phyloP scores from a whole-genome alignment of 768 basidiomycete genomes.

The Lactarius hatsudake region DNA sequence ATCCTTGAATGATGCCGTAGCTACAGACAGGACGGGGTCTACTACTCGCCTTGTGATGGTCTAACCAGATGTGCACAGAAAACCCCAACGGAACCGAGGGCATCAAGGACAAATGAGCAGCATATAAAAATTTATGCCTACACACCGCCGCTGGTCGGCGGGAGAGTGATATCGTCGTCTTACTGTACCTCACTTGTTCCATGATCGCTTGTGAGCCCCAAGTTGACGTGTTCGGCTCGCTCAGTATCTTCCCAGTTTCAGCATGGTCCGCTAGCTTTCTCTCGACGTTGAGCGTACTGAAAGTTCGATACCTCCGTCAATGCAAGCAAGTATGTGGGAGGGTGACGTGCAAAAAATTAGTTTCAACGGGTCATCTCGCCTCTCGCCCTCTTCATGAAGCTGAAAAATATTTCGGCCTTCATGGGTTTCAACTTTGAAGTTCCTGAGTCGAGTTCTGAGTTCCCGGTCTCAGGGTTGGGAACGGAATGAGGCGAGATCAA shows the following conservation, averaged over 20 bases:
- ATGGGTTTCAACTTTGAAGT: background rate
- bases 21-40: background rate
- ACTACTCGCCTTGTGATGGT: background rate
- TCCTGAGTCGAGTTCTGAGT: background rate
- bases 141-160: constrained; percentile 26
- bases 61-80: background rate
- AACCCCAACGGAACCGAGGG: constrained; percentile 30
- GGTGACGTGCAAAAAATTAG: background rate
- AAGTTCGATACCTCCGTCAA: background rate
- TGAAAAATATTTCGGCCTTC: background rate
- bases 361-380: background rate
- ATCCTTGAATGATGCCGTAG: constrained; percentile 14
- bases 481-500: background rate
- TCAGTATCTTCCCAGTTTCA: background rate
- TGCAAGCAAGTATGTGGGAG: background rate
- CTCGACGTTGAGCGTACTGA: background rate
- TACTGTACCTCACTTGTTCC: background rate
- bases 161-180: constrained; percentile 17
- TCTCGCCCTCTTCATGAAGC: background rate
- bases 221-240: background rate
- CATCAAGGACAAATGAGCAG: constrained; percentile 22
- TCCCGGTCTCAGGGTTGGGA: background rate
- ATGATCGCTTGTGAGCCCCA: background rate
- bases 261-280: background rate
- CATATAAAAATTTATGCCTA: constrained; percentile 28